Conservation (phyloP, 2,329 filamentous ascomycete genomes). For the Pseudogymnoascus sp. region DNA sequence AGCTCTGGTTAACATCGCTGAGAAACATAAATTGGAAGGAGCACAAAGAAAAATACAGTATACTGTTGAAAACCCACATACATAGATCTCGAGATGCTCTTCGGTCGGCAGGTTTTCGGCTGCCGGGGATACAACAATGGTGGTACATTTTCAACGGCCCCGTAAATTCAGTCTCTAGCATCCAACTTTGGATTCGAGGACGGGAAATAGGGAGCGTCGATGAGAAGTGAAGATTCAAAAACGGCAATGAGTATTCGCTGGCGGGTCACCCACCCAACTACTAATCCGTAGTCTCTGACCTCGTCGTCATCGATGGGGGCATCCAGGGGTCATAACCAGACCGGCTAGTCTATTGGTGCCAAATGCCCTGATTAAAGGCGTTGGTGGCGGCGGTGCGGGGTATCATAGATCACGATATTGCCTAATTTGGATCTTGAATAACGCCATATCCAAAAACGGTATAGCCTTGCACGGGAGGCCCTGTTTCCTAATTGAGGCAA, state of each 20-base stretch:
- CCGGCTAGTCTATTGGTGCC: not conserved
- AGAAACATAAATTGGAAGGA: not conserved
- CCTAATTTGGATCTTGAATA: not conserved
- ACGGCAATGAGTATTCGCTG: too few relatives aligned
- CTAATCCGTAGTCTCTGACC: not conserved
- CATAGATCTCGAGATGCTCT: not conserved
- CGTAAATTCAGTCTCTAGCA: too few relatives aligned
- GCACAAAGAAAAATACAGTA: not conserved
- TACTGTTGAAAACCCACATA: not conserved
- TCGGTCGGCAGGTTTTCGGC: not conserved
- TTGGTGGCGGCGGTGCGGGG: not conserved
- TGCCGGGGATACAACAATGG: conserved; percentile 8
- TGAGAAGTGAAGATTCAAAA: too few relatives aligned
- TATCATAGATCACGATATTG: not conserved
- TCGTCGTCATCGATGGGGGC: not conserved
- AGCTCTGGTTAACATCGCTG: not conserved
- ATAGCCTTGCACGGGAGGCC: not conserved
- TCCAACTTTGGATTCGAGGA: too few relatives aligned
- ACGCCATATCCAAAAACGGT: not conserved
- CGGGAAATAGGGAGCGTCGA: too few relatives aligned
- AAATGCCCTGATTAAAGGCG: not conserved
- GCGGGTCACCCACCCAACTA: too few relatives aligned
- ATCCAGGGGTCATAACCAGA: not conserved
- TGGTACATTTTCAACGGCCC: conserved; percentile 9
- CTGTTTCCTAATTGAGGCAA: conserved; percentile 4